Conservation (phyloP, 495 filamentous ascomycete genomes). For the Daldinia loculata region DNA sequence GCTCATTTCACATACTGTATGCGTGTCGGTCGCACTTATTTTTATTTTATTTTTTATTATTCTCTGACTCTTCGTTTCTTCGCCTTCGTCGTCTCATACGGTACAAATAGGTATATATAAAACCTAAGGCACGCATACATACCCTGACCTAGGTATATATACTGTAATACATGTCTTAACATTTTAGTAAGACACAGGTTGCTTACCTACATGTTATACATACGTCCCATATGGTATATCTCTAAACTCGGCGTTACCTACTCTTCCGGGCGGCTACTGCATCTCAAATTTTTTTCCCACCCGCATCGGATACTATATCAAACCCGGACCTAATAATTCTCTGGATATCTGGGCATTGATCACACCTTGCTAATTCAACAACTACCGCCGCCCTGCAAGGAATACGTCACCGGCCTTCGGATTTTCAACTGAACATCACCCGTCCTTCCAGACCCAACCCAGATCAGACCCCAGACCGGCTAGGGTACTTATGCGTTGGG, state of each 20-base stretch:
- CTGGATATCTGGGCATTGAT: constrained; percentile 21
- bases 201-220: constrained; percentile 10
- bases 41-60: not conserved
- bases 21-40: not conserved
- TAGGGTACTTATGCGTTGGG: constrained; percentile 37
- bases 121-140: not conserved
- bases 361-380: constrained; percentile 27
- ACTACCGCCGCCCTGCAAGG: constrained; percentile 25
- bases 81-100: not conserved
- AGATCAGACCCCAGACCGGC: constrained; percentile 24
- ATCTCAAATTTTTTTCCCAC: constrained; percentile 28
- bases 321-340: constrained; percentile 12
- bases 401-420: constrained; percentile 38
- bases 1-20: not conserved
- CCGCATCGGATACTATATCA: constrained; percentile 19
- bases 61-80: not conserved
- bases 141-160: constrained; percentile 1
- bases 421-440: constrained; percentile 29
- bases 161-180: constrained; percentile 1
- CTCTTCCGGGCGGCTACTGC: constrained; percentile 31
- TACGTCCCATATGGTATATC: constrained; percentile 14
- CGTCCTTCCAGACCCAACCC: constrained; percentile 16
- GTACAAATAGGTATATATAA: not conserved
- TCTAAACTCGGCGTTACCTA: constrained; percentile 20
- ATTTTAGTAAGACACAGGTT: not conserved